Conservation (phyloP, 805 yeast species). For the Candida sithepensis region DNA sequence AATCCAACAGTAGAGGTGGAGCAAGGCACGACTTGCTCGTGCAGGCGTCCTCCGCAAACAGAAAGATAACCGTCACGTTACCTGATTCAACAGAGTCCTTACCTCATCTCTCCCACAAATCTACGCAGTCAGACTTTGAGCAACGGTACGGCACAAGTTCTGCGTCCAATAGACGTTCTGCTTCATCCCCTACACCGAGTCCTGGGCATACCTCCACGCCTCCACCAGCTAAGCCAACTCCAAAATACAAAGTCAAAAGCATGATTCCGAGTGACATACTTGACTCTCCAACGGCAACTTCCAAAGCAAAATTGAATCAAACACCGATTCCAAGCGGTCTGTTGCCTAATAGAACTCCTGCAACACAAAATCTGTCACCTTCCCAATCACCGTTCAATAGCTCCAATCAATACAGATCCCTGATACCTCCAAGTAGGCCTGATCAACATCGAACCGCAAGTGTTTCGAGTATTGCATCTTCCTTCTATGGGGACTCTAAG, state of each 20-base stretch:
- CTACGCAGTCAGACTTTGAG: no score
- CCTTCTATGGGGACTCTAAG: background rate
- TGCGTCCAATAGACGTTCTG: background rate
- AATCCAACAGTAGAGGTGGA: background rate
- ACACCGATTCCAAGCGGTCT: background rate
- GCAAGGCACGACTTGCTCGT: background rate
- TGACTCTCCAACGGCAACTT: slow-evolving; percentile 1
- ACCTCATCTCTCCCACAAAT: background rate
- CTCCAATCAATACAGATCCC: background rate
- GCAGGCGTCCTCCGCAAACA: background rate
- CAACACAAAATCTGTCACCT: background rate
- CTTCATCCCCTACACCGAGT: background rate
- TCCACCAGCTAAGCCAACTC: no score
- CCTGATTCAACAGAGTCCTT: slow-evolving; percentile 2
- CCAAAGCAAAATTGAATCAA: background rate
- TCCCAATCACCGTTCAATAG: background rate
- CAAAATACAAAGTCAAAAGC: slow-evolving; percentile 11
- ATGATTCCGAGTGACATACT: slow-evolving; percentile 14
- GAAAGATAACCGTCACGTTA: slow-evolving; percentile 5
- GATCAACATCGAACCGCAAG: background rate
- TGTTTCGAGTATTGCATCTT: background rate
- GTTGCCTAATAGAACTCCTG: background rate
- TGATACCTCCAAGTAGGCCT: background rate
- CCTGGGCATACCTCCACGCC: no score
- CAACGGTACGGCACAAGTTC: no score